Conservation (phyloP, 139 green algal genomes). For the Chlamydomonas schloesseri region DNA sequence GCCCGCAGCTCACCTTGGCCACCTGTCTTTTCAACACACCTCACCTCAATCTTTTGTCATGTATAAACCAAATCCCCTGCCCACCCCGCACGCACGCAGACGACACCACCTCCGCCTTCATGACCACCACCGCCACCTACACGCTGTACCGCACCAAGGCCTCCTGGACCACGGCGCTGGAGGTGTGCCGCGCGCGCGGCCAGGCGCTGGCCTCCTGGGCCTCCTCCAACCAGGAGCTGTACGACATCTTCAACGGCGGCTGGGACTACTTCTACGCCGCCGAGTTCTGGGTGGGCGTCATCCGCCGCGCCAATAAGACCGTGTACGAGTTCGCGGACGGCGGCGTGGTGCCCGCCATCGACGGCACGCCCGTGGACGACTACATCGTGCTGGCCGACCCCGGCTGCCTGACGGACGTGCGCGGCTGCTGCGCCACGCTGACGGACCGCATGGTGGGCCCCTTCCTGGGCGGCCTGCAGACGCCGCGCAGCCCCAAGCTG, state of each 20-base stretch:
- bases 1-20: too few relatives aligned
- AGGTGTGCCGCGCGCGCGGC: not conserved
- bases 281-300: slow-evolving; percentile 37
- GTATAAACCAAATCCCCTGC: too few relatives aligned
- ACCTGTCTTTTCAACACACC: too few relatives aligned
- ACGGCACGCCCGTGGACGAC: not conserved
- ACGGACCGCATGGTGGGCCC: not conserved
- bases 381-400: not conserved
- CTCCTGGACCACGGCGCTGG: slow-evolving; percentile 19
- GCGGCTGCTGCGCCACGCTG: slow-evolving; percentile 26
- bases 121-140: not conserved
- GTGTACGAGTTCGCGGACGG: slow-evolving; percentile 15
- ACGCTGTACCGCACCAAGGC: not conserved
- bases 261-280: not conserved
- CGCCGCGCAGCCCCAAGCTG: not conserved
- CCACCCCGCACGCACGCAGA: not conserved
- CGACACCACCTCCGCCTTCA: not conserved
- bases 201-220: slow-evolving; percentile 12
- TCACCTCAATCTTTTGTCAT: too few relatives aligned
- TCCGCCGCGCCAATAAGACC: slow-evolving; percentile 1
- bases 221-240: slow-evolving; percentile 24
- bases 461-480: not conserved
- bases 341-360: not conserved
- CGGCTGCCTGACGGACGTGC: not conserved
- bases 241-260: not conserved